Evolutionary conservation across 495 filamentous ascomycete genomes (phyloP).

Genomic region (Amorphotheca resinae): DNA sequence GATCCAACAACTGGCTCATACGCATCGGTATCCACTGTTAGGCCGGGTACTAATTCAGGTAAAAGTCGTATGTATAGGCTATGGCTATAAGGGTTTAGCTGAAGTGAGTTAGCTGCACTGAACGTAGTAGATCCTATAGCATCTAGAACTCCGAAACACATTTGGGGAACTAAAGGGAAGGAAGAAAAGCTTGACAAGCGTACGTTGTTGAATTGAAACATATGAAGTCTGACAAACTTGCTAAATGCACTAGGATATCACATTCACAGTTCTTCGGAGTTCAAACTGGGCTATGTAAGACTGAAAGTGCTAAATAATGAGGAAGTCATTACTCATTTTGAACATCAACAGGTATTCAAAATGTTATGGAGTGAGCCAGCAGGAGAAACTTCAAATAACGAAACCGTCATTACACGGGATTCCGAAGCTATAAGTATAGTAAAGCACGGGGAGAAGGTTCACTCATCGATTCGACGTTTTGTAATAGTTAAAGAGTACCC

Average conservation of each 20-base stretch:
- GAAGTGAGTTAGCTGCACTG: too few relatives aligned
- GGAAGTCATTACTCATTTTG: too few relatives aligned
- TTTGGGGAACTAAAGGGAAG: neutral
- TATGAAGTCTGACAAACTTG: too few relatives aligned
- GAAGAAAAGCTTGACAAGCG: neutral
- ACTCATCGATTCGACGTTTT: constrained; percentile 10
- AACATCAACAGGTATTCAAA: neutral
- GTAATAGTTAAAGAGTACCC: constrained; percentile 4
- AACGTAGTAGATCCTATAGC: too few relatives aligned
- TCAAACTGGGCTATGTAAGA: neutral
- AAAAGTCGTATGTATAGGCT: too few relatives aligned
- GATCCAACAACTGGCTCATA: too few relatives aligned
- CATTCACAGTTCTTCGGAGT: neutral
- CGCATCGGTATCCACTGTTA: too few relatives aligned
- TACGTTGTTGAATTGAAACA: neutral
- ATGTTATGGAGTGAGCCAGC: neutral
- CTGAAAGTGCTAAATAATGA: too few relatives aligned
- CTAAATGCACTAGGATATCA: neutral
- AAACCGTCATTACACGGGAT: neutral
- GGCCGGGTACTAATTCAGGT: too few relatives aligned
- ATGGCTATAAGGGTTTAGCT: too few relatives aligned
- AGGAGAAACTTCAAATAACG: neutral
- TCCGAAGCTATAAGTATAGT: neutral
- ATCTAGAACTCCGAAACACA: too few relatives aligned
- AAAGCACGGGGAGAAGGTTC: neutral